Evolutionary conservation across 2,329 filamentous ascomycete genomes (phyloP).

Genomic region (Epicoccum sorghinum): DNA sequence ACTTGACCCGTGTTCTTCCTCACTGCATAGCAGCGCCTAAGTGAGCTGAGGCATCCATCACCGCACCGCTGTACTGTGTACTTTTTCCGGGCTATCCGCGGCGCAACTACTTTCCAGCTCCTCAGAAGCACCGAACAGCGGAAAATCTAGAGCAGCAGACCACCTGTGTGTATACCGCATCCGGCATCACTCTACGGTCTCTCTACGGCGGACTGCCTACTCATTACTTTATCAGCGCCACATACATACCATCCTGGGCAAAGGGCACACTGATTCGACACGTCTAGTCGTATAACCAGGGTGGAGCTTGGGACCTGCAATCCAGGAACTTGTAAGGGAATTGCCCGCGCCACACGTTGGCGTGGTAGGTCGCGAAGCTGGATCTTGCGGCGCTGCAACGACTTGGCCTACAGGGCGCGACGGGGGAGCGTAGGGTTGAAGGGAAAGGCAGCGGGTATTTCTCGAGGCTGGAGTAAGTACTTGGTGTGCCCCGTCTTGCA

Average conservation of each 20-base stretch:
- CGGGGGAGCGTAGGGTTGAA: constrained; percentile 1
- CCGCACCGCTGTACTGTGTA: background rate
- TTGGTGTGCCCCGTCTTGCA: background rate
- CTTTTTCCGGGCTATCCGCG: background rate
- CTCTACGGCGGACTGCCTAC: background rate
- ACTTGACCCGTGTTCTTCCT: background rate
- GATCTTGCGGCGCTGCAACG: constrained; percentile 1
- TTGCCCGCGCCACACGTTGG: background rate
- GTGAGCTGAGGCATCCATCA: background rate
- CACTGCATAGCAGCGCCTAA: background rate
- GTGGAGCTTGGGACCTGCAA: no score
- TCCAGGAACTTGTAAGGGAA: no score
- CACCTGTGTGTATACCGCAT: background rate
- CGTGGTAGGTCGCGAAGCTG: constrained; percentile 2
- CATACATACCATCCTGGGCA: background rate
- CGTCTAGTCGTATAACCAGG: no score
- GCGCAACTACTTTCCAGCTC: background rate
- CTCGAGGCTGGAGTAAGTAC: constrained; percentile 8
- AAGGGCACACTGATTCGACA: background rate
- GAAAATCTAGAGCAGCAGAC: no score
- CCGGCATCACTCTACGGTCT: background rate
- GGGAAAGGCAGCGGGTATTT: constrained; percentile 11
- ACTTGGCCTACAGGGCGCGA: constrained; percentile 3
- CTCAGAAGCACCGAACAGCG: background rate
- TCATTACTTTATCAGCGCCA: background rate